Percentiles rank a stretch among this genome's conserved stretches.
phyloP scores from a whole-genome alignment of 1,284 basidiomycete genomes.

The Golubevia pallescens region DNA sequence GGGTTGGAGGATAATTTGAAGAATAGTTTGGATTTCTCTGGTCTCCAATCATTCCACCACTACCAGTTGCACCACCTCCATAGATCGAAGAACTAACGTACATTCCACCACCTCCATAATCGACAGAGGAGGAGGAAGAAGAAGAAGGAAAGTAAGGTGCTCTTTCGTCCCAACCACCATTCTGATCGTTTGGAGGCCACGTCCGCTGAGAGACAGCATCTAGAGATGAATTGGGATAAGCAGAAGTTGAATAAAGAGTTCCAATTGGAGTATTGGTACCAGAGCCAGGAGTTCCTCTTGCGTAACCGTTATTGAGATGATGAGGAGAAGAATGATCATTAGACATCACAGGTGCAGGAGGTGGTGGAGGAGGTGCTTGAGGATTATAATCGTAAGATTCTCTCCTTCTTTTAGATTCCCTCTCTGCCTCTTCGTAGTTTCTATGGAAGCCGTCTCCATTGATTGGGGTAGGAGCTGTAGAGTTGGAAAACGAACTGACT shows the following conservation, averaged over 20 bases:
- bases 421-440: too few relatives aligned
- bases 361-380: not conserved
- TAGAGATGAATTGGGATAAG: not conserved
- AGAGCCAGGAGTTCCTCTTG: not conserved
- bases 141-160: not conserved
- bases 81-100: conserved; percentile 4
- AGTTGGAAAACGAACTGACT: too few relatives aligned
- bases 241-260: not conserved
- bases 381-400: not conserved
- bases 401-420: not conserved
- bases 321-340: not conserved
- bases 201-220: not conserved
- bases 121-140: not conserved
- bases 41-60: not conserved
- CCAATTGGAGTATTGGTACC: not conserved
- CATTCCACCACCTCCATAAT: not conserved
- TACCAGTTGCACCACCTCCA: not conserved
- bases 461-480: too few relatives aligned
- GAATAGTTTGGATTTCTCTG: not conserved
- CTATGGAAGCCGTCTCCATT: too few relatives aligned
- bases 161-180: not conserved
- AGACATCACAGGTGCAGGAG: not conserved
- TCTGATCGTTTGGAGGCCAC: not conserved
- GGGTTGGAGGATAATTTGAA: not conserved
- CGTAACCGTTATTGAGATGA: not conserved